Evolutionary conservation across 2,329 filamentous ascomycete species (phyloP), one percentile per base, ranked within the genome.

Genomic region (Cyphellophora europaea): DNA sequence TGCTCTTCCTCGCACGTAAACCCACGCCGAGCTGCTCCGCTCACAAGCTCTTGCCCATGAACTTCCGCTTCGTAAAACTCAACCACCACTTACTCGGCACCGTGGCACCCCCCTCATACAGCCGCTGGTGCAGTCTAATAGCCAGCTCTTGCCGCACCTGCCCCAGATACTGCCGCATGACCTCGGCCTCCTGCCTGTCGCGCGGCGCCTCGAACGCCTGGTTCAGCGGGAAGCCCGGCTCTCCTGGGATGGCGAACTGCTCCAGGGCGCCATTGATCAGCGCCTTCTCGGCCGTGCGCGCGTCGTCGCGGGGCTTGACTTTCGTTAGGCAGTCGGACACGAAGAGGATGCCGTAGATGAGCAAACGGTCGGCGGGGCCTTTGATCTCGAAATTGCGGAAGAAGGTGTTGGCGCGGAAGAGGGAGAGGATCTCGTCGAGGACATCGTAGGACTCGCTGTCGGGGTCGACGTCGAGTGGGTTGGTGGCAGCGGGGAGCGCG

Each of bases 301-400:
- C 65, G 28, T 61, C 65, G 64, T 85, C 82, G 29, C 61, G 66
- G 10, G 86, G 81, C 65, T 80, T 85, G 56, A 96, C 87, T 72
- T 91, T 93, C 52, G 72, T 69, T 56, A 98, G 66, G 52, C 86
- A 88, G 61, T 96, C 88, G 63, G 81, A 89, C 53, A 96, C 74
- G 63, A 89, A 96, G 56, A 93, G 73, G 58, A 95, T 98, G 44
- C 89, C 89, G 66, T 98, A 98, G 54, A 96, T 88, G 49, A 98
- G 72, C 54, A 96, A 77, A 27, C 91, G 76, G 64, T 98, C 91
- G 39, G 91, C 89, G 16, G 86, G 83, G 11, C 91, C 91, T 65
- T 94, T 89, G 67, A 96, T 93, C 71, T 96, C 91, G 54, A 98
- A 98, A 72, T 96, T 98, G 54, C 91, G 83, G 73, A 96, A 98